Percentiles rank a stretch among this genome's conserved stretches.
Evolutionary conservation across 768 basidiomycete genomes (phyloP).

Genomic region (Trametes villosa): DNA sequence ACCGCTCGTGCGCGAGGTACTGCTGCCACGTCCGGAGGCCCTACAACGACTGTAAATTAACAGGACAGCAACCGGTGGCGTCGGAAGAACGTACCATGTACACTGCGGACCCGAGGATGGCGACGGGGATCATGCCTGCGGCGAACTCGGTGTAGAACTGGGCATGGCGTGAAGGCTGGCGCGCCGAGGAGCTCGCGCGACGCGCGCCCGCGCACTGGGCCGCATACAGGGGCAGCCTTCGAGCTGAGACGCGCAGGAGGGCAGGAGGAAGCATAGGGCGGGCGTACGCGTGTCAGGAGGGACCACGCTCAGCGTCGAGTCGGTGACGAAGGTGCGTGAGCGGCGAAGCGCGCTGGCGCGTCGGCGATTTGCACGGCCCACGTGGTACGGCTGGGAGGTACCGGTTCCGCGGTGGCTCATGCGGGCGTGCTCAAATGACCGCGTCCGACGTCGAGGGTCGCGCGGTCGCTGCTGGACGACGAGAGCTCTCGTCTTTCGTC

Average conservation of each 20-base stretch:
- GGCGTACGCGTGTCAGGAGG: background rate
- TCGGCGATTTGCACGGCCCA: background rate
- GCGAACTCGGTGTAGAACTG: constrained; percentile 70
- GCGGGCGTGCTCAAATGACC: constrained; percentile 1
- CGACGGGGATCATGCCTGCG: constrained; percentile 80
- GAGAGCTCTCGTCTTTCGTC: background rate
- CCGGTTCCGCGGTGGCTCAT: constrained; percentile 3
- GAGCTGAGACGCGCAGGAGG: constrained; percentile 8
- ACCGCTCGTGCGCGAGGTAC: constrained; percentile 71
- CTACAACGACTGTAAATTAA: constrained; percentile 40
- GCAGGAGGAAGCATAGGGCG: constrained; percentile 5
- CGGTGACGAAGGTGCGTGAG: constrained; percentile 3
- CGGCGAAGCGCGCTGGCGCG: background rate
- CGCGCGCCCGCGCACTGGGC: constrained; percentile 6
- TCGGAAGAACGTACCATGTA: constrained; percentile 60
- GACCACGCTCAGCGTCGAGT: background rate
- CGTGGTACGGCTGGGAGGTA: background rate
- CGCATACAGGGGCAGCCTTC: constrained; percentile 4
- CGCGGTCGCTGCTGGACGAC: too few species aligned
- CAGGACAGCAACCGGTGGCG: constrained; percentile 3
- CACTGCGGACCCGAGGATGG: constrained; percentile 76
- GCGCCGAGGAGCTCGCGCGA: constrained; percentile 12
- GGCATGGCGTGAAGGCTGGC: constrained; percentile 52
- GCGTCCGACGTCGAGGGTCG: background rate
- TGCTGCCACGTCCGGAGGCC: constrained; percentile 67